Evolutionary conservation across 305 asterid genomes (phyloP).

Genomic region (Andrographis paniculata): DNA sequence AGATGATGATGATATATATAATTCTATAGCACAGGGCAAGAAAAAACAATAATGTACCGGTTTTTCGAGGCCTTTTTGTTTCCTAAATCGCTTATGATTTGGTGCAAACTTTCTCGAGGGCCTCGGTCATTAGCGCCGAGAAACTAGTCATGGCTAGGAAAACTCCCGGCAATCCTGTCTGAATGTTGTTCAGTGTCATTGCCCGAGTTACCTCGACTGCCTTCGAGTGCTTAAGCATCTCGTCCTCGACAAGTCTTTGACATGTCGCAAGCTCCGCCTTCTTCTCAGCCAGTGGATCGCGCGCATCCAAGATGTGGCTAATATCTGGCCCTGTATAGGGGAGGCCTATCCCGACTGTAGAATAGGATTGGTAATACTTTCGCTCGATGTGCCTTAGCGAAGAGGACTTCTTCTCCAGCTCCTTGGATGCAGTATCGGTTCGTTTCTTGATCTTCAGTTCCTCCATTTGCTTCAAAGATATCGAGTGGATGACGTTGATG

Average conservation of each 20-base stretch:
- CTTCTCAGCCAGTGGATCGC: conserved; percentile 86
- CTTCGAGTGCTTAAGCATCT: conserved; percentile 68
- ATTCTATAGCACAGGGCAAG: too few species aligned
- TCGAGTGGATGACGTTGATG: conserved; percentile 76
- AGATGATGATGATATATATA: too few species aligned
- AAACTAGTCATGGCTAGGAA: conserved; percentile 96
- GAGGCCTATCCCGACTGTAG: conserved; percentile 72
- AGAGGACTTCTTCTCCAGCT: conserved; percentile 83
- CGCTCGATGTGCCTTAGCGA: conserved; percentile 71
- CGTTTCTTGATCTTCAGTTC: conserved; percentile 76
- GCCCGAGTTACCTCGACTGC: conserved; percentile 94
- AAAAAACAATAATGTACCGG: too few species aligned
- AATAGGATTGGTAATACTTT: conserved; percentile 72
- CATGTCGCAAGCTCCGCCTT: conserved; percentile 73
- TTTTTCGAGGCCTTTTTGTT: not conserved
- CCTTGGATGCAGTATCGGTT: conserved; percentile 61
- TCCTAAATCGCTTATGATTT: conserved; percentile 74
- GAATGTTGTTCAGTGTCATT: conserved; percentile 86
- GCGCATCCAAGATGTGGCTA: conserved; percentile 52
- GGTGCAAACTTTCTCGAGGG: conserved; percentile 70
- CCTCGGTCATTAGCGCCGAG: conserved; percentile 68
- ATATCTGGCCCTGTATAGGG: conserved; percentile 57
- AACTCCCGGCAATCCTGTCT: conserved; percentile 95
- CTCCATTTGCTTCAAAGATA: conserved; percentile 61
- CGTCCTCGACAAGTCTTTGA: conserved; percentile 84